phyloP scores from a whole-genome alignment of 2,329 filamentous ascomycete species.

The Cladorrhinum sp. region DNA sequence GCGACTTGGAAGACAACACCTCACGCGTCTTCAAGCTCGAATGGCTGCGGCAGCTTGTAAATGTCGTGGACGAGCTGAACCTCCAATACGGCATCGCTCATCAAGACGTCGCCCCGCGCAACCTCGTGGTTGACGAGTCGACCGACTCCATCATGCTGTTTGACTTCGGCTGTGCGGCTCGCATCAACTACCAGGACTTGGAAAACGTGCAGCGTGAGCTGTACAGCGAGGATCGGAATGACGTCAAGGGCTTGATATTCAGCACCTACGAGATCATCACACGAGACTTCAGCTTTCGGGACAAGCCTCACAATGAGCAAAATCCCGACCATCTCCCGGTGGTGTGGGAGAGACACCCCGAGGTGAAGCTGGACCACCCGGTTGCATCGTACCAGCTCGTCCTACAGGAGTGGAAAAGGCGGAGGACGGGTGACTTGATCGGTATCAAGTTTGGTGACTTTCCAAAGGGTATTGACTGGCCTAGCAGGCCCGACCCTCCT shows the following conservation, averaged over 20 bases:
- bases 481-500: not conserved
- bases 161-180: too few species aligned
- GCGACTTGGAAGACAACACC: conserved; percentile 8
- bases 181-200: conserved; percentile 1
- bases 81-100: conserved; percentile 37
- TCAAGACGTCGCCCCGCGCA: conserved; percentile 38
- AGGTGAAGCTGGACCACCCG: conserved; percentile 8
- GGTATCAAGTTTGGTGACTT: not conserved
- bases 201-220: not conserved
- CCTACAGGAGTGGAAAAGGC: not conserved
- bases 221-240: conserved; percentile 8
- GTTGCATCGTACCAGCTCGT: not conserved
- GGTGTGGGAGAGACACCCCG: conserved; percentile 14
- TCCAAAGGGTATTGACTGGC: not conserved
- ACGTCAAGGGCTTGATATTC: conserved; percentile 16
- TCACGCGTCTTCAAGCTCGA: conserved; percentile 32
- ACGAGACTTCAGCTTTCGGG: conserved; percentile 9
- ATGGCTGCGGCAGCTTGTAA: conserved; percentile 37
- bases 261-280: conserved; percentile 17
- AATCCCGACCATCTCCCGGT: conserved; percentile 4
- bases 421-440: not conserved
- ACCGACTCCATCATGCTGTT: conserved; percentile 34
- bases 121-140: conserved; percentile 35
- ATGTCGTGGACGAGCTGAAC: conserved; percentile 39
- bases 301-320: conserved; percentile 8